Evolutionary conservation across 2,329 filamentous ascomycete genomes (phyloP), one percentile per base, ranked within the genome.

Genomic region (Colletotrichum agaves): DNA sequence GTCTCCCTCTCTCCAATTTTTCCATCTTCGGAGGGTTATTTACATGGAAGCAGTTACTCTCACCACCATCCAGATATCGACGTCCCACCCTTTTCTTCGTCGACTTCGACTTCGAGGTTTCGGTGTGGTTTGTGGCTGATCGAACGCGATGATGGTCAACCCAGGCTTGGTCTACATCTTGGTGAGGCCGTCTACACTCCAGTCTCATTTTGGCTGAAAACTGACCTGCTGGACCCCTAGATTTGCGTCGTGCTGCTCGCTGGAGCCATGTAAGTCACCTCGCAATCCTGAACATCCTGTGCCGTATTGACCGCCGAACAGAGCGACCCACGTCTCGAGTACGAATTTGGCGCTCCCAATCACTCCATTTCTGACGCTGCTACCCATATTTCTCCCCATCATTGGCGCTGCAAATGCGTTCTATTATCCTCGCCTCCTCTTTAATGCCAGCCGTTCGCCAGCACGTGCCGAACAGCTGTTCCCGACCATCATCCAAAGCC

Each of bases 361-460:
- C 58, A 74, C 79, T 2, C 72, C 78, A 0, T 63, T 50, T 50
- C 58, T 81, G 8, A 80, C 81, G 27, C 71, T 82, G 60, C 64
- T 80, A 13, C 74, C 78, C 17, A 75, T 79, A 53, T 67, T 83
- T 49, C 78, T 84, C 3, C 82, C 82, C 43, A 70, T 83, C n/a
- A 17, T 77, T 63, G 76, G 78, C 37, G 76, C 77, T 37, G 56
- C 78, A 56, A 81, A 82, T 44, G 75, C 79, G 44, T 71, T 77
- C 61, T 73, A 76, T 60, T 75, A 80, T 23, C 78, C 78, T 3
- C 74, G 70, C 50, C 72, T 81, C 13, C 69, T 77, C 13, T 75
- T 73, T 46, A 60, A 69, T 49, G 71, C 75, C 12, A 64, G 67
- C 57, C 56, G 37, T 11, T 55, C 59, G 13, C 41, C 35, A 17